Conservation (phyloP, 2,329 filamentous ascomycete genomes). For the Lecanicillium sp. region DNA sequence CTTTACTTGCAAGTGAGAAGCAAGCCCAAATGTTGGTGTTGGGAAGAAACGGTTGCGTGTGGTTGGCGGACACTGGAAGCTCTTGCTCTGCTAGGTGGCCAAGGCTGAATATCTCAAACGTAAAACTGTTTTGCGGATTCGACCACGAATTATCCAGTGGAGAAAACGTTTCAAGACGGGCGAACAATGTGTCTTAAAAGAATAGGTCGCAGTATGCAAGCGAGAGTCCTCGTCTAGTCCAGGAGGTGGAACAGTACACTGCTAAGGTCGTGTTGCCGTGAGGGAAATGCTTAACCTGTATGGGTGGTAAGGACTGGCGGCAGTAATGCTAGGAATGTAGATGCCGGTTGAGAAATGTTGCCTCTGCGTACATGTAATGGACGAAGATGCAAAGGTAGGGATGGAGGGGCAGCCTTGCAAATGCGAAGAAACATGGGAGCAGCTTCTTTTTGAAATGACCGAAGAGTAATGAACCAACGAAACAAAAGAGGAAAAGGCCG, state of each 20-base stretch:
- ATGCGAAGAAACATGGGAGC: neutral
- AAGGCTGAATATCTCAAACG: neutral
- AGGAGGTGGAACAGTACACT: too few species aligned
- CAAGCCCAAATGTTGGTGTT: neutral
- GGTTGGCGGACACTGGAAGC: neutral
- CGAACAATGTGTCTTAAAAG: too few species aligned
- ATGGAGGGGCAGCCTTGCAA: neutral
- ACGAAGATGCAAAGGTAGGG: neutral
- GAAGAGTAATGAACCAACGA: neutral
- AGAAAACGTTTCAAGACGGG: too few species aligned
- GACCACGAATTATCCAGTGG: neutral
- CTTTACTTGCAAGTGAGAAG: neutral
- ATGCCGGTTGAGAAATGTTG: too few species aligned
- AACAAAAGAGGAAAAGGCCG: neutral
- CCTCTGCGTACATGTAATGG: too few species aligned
- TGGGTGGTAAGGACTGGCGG: too few species aligned
- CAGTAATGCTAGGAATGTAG: too few species aligned
- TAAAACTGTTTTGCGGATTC: neutral
- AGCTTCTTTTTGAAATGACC: neutral
- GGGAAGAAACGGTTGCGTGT: neutral
- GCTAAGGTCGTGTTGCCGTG: too few species aligned
- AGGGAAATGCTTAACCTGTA: too few species aligned
- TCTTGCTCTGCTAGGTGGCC: neutral
- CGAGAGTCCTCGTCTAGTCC: too few species aligned
- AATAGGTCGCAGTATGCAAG: too few species aligned